Conservation (phyloP, 805 yeast species). For the Myxozyma mucilagina region DNA sequence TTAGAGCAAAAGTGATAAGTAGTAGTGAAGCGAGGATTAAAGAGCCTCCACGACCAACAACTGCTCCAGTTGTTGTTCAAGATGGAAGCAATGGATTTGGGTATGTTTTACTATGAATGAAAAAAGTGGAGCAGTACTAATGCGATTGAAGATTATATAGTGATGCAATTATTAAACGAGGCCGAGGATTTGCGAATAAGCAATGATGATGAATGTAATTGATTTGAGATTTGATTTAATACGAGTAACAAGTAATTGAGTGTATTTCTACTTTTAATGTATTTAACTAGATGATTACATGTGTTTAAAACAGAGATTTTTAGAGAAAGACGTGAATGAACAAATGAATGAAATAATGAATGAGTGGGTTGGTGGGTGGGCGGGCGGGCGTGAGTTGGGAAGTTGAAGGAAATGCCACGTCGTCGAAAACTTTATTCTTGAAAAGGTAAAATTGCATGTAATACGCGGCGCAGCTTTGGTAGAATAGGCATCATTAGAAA, state of each 20-base stretch:
- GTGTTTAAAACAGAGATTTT: no score
- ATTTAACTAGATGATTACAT: no score
- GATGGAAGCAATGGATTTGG: constrained; percentile 16
- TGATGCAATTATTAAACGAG: constrained; percentile 21
- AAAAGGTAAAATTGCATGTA: no score
- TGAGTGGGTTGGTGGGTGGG: no score
- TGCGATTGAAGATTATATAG: constrained; percentile 13
- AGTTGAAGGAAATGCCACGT: constrained; percentile 81
- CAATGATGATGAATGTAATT: background rate
- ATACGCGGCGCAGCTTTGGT: no score
- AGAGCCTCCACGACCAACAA: background rate
- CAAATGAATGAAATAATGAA: no score
- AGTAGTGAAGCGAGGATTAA: background rate
- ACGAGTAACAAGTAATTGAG: background rate
- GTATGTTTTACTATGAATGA: background rate
- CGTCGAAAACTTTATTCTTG: background rate
- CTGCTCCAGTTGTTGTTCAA: constrained; percentile 13
- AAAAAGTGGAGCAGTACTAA: background rate
- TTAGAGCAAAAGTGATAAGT: constrained; percentile 7
- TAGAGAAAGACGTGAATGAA: no score
- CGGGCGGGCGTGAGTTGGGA: no score
- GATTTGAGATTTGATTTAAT: background rate
- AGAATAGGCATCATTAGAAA: no score
- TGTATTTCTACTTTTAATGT: background rate
- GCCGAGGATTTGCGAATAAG: constrained; percentile 21